A percentile compares a stretch with the other conserved stretches of the same genome.
phyloP scores from a whole-genome alignment of 1,284 basidiomycete genomes.

The Mycosarcoma mackinlayi region DNA sequence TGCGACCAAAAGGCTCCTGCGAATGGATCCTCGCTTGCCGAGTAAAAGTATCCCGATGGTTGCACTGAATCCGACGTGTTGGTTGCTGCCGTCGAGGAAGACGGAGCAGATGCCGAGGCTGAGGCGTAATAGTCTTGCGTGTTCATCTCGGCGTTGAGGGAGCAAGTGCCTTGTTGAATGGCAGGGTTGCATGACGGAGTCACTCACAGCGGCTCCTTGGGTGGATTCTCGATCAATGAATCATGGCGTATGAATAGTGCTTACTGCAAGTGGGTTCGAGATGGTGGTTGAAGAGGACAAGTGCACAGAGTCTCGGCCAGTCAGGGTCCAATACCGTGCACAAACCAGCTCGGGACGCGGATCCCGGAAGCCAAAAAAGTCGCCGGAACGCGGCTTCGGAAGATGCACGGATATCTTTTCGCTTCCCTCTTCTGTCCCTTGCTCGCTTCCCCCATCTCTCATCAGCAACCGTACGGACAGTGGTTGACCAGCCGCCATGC shows the following conservation, averaged over 20 bases:
- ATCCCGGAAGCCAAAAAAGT: not conserved
- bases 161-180: not conserved
- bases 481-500: constrained; percentile 31
- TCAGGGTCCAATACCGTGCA: constrained; percentile 4
- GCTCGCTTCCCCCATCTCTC: not conserved
- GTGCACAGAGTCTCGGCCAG: no score
- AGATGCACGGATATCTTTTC: constrained; percentile 1
- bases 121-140: not conserved
- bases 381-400: constrained; percentile 13
- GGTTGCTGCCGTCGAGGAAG: not conserved
- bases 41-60: constrained; percentile 32
- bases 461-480: not conserved
- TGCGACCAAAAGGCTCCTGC: constrained; percentile 46
- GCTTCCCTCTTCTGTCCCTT: not conserved
- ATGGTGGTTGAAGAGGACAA: no score
- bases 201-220: no score
- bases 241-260: no score
- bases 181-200: no score
- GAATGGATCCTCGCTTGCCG: constrained; percentile 26
- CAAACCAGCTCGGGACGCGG: constrained; percentile 2
- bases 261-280: not conserved
- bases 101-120: not conserved
- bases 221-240: no score
- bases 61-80: constrained; percentile 3
- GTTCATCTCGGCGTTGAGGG: not conserved